A percentile compares a stretch with the other conserved stretches of the same genome.
These are phyloP conservation scores for Hawksworthiomyces lignivorus DNA, from an alignment of 2,329 filamentous ascomycete species.

Conservation along the genomic window DNA sequence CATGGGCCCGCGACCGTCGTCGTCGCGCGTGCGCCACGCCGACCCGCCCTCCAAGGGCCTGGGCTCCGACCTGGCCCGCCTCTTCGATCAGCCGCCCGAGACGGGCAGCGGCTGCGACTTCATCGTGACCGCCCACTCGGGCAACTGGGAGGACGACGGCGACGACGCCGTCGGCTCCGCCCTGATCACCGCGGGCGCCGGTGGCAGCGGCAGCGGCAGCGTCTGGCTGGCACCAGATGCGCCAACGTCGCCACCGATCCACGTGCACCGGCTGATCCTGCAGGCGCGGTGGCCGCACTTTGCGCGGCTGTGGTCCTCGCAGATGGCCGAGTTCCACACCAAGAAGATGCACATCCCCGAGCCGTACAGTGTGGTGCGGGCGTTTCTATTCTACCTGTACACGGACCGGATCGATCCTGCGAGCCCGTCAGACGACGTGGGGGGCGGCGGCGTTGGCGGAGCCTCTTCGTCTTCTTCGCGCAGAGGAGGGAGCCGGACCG, in stretches of 20 bases:
- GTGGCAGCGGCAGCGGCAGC: not conserved
- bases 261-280: constrained; percentile 91
- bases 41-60: constrained; percentile 59
- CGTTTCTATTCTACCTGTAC: constrained; percentile 94
- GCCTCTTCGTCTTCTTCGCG: too few species aligned
- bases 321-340: constrained; percentile 96
- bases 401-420: constrained; percentile 74
- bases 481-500: not conserved
- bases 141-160: constrained; percentile 54
- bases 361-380: constrained; percentile 86
- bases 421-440: constrained; percentile 30
- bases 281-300: constrained; percentile 97
- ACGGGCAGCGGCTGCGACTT: constrained; percentile 85
- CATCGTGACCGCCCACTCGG: constrained; percentile 77
- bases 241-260: constrained; percentile 72
- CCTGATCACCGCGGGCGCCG: constrained; percentile 30
- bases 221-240: constrained; percentile 53
- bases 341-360: constrained; percentile 98
- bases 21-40: constrained; percentile 36
- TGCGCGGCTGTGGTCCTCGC: constrained; percentile 78
- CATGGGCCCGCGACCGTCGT: constrained; percentile 35
- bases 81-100: constrained; percentile 83
- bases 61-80: constrained; percentile 74
- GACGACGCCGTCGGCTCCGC: constrained; percentile 53
- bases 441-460: constrained; percentile 12